Percentiles rank a stretch among this genome's conserved stretches.
Conservation (phyloP, 2,329 filamentous ascomycete genomes). For the Tolypocladium guangdongense region DNA sequence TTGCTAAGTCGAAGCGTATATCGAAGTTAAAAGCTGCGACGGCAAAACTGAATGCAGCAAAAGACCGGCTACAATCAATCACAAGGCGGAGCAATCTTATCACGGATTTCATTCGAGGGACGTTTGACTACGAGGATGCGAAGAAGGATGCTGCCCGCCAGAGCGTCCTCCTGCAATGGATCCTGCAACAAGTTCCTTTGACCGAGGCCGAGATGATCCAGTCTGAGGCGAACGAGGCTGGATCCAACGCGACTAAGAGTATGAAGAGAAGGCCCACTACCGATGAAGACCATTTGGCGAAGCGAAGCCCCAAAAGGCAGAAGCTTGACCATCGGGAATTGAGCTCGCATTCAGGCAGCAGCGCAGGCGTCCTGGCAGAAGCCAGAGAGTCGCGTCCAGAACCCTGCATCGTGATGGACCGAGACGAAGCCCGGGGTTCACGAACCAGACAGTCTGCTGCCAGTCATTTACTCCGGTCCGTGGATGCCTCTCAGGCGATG, state of each 20-base stretch:
- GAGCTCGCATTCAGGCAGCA: no score
- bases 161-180: conserved; percentile 13
- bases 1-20: conserved; percentile 1
- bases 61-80: neutral
- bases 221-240: neutral
- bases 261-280: no score
- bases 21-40: conserved; percentile 1
- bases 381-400: no score
- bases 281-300: no score
- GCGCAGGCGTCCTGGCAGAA: no score
- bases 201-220: conserved; percentile 11
- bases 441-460: no score
- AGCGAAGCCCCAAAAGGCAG: no score
- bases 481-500: no score
- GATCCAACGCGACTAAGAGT: neutral
- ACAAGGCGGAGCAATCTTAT: neutral
- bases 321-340: no score
- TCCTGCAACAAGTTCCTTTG: conserved; percentile 12
- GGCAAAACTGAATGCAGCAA: neutral
- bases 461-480: no score
- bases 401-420: no score
- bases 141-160: conserved; percentile 9
- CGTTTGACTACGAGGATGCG: conserved; percentile 2
- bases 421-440: no score
- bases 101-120: conserved; percentile 2